Conservation (phyloP, 2,329 filamentous ascomycete genomes). For the Talaromyces sp. region DNA sequence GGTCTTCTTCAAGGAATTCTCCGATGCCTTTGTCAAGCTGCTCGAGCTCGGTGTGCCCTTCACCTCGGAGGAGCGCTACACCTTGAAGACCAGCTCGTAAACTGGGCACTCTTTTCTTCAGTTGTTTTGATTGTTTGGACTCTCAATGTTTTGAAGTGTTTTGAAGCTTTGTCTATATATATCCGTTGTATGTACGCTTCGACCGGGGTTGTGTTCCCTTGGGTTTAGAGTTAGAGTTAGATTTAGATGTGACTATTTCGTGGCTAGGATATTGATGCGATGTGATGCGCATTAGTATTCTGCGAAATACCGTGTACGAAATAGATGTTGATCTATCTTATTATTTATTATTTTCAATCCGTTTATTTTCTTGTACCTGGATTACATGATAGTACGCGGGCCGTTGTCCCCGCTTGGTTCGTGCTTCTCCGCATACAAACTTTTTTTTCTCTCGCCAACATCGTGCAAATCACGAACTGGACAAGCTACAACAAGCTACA, state of each 20-base stretch:
- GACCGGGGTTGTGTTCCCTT: background rate
- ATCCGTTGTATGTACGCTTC: background rate
- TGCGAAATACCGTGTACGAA: background rate
- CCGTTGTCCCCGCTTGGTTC: background rate
- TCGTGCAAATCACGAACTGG: background rate
- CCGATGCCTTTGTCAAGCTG: conserved; percentile 70
- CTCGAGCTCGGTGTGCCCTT: conserved; percentile 96
- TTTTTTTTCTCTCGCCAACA: background rate
- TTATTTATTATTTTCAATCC: background rate
- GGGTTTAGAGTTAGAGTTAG: conserved; percentile 3
- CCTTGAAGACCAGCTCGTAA: conserved; percentile 58
- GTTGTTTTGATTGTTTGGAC: background rate
- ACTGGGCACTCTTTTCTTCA: background rate
- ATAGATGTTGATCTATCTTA: background rate
- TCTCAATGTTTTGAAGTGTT: background rate
- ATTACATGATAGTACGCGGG: background rate
- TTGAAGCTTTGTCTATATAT: background rate
- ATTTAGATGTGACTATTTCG: conserved; percentile 2
- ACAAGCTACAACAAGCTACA: background rate
- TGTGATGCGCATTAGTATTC: background rate
- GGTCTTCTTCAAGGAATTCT: conserved; percentile 90
- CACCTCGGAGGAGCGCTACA: conserved; percentile 55
- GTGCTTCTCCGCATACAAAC: conserved; percentile 7
- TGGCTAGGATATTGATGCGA: background rate
- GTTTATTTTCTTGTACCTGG: no score